A percentile compares a stretch with the other conserved stretches of the same genome.
Conservation (phyloP, 345 rosid genomes). For the Salix exigua region DNA sequence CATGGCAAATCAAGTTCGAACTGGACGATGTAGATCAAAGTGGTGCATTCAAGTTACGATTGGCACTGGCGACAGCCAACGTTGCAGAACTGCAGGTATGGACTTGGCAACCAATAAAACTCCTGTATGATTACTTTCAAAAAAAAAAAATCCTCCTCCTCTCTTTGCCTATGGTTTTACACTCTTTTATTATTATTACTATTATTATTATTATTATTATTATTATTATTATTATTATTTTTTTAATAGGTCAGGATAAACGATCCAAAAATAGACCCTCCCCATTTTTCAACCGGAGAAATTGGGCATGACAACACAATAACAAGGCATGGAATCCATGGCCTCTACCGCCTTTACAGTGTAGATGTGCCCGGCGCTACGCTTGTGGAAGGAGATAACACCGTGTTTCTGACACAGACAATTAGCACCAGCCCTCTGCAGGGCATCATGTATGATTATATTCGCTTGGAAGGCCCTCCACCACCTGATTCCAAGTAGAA, state of each 20-base stretch:
- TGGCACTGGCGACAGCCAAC: slow-evolving; percentile 82
- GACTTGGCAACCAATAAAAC: too few species aligned
- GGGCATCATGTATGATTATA: slow-evolving; percentile 28
- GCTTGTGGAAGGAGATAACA: slow-evolving; percentile 18
- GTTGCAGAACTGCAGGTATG: slow-evolving; percentile 76
- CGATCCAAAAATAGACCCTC: slow-evolving; percentile 29
- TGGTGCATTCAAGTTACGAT: slow-evolving; percentile 48
- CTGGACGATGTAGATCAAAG: slow-evolving; percentile 36
- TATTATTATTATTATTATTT: neutral
- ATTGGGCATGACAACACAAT: slow-evolving; percentile 74
- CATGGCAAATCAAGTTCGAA: slow-evolving; percentile 77
- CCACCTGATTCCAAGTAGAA: too few species aligned
- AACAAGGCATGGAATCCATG: slow-evolving; percentile 83
- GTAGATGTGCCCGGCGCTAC: slow-evolving; percentile 38
- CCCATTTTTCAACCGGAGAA: slow-evolving; percentile 56
- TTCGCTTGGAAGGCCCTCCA: slow-evolving; percentile 25
- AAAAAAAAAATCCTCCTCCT: too few species aligned
- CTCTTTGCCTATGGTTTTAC: too few species aligned
- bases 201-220: neutral
- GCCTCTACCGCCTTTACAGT: slow-evolving; percentile 52
- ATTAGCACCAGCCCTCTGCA: slow-evolving; percentile 15
- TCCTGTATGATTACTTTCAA: too few species aligned
- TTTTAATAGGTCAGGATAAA: slow-evolving; percentile 53
- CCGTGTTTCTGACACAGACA: slow-evolving; percentile 18
- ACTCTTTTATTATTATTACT: too few species aligned